Conservation (phyloP, 1,284 basidiomycete genomes). For the Paramarasmius palmivorus region DNA sequence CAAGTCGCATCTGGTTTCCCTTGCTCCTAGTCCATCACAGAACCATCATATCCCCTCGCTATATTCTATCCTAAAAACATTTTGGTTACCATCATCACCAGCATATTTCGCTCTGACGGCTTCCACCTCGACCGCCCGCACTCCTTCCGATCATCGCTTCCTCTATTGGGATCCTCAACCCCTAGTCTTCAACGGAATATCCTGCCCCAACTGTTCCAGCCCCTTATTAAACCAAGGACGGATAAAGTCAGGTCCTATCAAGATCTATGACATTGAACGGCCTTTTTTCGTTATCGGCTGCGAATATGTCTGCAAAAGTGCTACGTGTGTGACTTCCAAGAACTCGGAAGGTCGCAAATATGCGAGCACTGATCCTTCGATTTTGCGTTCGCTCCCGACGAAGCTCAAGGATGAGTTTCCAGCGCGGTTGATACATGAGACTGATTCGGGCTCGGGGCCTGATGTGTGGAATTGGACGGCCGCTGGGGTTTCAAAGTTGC, state of each 20-base stretch:
- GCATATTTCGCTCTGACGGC: conserved; percentile 73
- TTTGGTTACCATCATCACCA: conserved; percentile 76
- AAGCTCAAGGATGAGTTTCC: conserved; percentile 73
- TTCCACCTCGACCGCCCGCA: conserved; percentile 63
- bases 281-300: conserved; percentile 82
- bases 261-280: conserved; percentile 71
- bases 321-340: conserved; percentile 37
- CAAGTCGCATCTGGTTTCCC: conserved; percentile 64
- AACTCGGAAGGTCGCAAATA: conserved; percentile 57
- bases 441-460: conserved; percentile 53
- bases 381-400: conserved; percentile 64
- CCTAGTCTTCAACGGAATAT: conserved; percentile 73
- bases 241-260: conserved; percentile 69
- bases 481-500: conserved; percentile 60
- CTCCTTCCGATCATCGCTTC: conserved; percentile 69
- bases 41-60: conserved; percentile 60
- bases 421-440: conserved; percentile 51
- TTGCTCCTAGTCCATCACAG: conserved; percentile 45
- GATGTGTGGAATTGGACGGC: conserved; percentile 74
- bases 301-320: conserved; percentile 64
- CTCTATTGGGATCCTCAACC: conserved; percentile 80
- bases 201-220: conserved; percentile 59
- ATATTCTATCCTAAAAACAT: conserved; percentile 73
- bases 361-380: conserved; percentile 66
- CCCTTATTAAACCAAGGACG: conserved; percentile 63